Conservation (phyloP, 2,329 filamentous ascomycete species). For the Dothideomycetidae sp. region DNA sequence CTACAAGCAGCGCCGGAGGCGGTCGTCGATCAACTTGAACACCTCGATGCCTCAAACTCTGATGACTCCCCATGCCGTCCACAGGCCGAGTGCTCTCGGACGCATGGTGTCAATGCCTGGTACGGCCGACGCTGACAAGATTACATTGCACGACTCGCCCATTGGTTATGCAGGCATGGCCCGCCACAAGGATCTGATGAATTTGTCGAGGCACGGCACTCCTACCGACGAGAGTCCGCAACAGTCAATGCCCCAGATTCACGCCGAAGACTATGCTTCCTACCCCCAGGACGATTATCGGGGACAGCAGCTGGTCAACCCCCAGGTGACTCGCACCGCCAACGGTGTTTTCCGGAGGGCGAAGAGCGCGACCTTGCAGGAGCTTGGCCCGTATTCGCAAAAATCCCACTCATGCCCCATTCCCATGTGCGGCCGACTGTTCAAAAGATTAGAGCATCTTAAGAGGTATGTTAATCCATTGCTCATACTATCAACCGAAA, state of each 20-base stretch:
- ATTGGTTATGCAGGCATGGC: constrained; percentile 50
- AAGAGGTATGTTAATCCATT: constrained; percentile 68
- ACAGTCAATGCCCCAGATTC: constrained; percentile 39
- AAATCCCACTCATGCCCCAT: constrained; percentile 99
- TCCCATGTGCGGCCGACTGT: constrained; percentile 87
- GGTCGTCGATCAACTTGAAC: constrained; percentile 75
- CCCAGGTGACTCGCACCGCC: constrained; percentile 43
- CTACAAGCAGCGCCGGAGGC: constrained; percentile 90
- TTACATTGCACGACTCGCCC: constrained; percentile 61
- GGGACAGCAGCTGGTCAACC: constrained; percentile 40
- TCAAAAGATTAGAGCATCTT: constrained; percentile 97
- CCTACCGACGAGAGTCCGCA: constrained; percentile 53
- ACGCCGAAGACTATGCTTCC: constrained; percentile 56
- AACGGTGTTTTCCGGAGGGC: constrained; percentile 75
- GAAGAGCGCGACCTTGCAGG: constrained; percentile 89
- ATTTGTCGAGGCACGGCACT: constrained; percentile 82
- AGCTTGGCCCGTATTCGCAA: constrained; percentile 87
- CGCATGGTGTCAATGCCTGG: constrained; percentile 77
- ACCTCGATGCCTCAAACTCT: constrained; percentile 11
- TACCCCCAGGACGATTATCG: constrained; percentile 33
- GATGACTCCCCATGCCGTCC: constrained; percentile 41
- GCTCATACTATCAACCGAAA: constrained; percentile 26
- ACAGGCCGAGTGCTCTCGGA: constrained; percentile 79
- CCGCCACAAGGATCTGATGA: constrained; percentile 66
- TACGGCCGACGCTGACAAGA: constrained; percentile 53